Evolutionary conservation across 75 land plant species (phyloP).

Genomic region (Isoetes taiwanensis): DNA sequence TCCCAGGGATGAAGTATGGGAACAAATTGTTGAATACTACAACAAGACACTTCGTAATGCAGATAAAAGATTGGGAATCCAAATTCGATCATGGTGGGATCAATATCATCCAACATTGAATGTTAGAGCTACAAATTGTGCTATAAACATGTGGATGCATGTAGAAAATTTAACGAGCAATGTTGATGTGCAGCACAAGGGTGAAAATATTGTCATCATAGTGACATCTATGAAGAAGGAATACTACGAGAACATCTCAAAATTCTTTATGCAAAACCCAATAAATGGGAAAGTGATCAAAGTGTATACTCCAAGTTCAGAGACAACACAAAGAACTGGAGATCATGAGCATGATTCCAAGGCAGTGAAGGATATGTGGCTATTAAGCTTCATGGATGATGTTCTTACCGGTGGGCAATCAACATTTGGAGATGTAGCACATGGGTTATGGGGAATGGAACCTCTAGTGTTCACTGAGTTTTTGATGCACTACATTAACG

Average conservation of each 20-base stretch:
- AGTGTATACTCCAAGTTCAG: neutral
- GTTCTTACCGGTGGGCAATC: constrained; percentile 13
- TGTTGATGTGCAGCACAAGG: too few species aligned
- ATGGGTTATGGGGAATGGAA: constrained; percentile 10
- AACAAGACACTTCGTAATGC: neutral
- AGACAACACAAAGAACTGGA: constrained; percentile 6
- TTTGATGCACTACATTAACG: neutral
- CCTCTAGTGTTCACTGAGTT: neutral
- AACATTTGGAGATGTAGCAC: constrained; percentile 22
- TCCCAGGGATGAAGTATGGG: constrained; percentile 10
- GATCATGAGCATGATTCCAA: constrained; percentile 6
- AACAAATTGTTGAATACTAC: constrained; percentile 1
- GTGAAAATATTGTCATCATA: too few species aligned
- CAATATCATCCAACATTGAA: neutral
- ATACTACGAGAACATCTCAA: constrained; percentile 5
- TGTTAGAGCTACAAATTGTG: neutral
- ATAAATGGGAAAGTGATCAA: neutral
- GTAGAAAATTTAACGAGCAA: too few species aligned
- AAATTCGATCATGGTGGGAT: constrained; percentile 2
- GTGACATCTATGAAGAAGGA: constrained; percentile 5
- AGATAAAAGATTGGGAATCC: constrained; percentile 9
- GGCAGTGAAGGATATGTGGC: constrained; percentile 18
- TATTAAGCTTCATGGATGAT: constrained; percentile 17
- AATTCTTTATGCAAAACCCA: neutral
- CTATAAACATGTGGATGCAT: neutral